phyloP scores from a whole-genome alignment of 2,329 filamentous ascomycete genomes.

The Paecilomyces sp. region DNA sequence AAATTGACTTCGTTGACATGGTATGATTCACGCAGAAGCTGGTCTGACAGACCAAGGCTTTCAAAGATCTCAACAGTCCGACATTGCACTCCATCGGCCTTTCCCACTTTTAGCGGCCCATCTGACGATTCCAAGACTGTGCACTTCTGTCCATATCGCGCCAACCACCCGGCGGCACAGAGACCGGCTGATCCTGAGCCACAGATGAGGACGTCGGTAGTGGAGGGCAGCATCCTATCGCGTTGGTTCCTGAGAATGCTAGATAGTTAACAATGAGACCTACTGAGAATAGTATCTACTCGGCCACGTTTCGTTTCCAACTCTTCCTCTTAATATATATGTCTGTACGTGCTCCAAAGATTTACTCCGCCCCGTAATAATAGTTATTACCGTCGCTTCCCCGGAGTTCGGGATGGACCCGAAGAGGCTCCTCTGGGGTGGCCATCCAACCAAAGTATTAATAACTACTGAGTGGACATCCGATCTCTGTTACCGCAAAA shows the following conservation, averaged over 20 bases:
- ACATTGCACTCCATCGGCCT: constrained; percentile 58
- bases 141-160: constrained; percentile 49
- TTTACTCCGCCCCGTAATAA: not conserved
- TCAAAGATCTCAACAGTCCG: constrained; percentile 58
- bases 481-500: not conserved
- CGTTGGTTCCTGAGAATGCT: not conserved
- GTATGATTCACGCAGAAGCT: constrained; percentile 50
- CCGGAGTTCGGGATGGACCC: not conserved
- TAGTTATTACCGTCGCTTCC: not conserved
- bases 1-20: constrained; percentile 54
- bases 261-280: not conserved
- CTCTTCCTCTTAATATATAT: not conserved
- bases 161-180: constrained; percentile 55
- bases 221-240: not conserved
- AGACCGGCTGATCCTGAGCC: constrained; percentile 58
- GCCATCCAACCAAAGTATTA: too few relatives aligned
- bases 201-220: constrained; percentile 51
- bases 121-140: constrained; percentile 51
- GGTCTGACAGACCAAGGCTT: constrained; percentile 49
- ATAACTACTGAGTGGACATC: too few relatives aligned
- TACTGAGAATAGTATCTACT: not conserved
- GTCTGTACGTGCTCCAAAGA: not conserved
- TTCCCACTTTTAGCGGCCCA: constrained; percentile 50
- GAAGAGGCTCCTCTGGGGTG: not conserved
- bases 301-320: not conserved